Evolutionary conservation across 2,329 filamentous ascomycete genomes (phyloP).

Genomic region (Exophiala oligosperma): DNA sequence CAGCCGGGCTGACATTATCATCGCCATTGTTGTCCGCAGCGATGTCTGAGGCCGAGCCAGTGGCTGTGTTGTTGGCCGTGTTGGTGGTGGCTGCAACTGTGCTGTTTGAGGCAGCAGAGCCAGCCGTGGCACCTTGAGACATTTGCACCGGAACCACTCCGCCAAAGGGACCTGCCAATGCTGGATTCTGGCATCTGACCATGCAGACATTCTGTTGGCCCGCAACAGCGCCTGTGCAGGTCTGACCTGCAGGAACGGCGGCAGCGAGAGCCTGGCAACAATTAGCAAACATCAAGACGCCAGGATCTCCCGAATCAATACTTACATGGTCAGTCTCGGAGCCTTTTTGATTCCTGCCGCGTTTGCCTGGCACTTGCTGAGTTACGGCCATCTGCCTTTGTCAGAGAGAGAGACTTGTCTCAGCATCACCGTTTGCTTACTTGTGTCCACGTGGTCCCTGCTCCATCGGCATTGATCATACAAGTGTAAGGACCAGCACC

Average conservation of each 20-base stretch:
- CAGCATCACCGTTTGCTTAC: neutral
- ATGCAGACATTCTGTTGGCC: conserved; percentile 62
- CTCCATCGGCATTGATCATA: conserved; percentile 48
- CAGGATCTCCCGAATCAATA: neutral
- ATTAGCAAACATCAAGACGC: conserved; percentile 9
- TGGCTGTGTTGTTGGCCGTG: conserved; percentile 18
- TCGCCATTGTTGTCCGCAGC: neutral
- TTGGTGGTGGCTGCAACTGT: conserved; percentile 20
- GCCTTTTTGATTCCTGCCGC: conserved; percentile 6
- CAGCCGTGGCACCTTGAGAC: conserved; percentile 24
- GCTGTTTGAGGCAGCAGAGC: conserved; percentile 9
- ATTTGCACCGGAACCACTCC: conserved; percentile 61
- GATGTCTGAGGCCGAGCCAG: neutral
- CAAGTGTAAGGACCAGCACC: conserved; percentile 66
- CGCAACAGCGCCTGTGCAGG: conserved; percentile 61
- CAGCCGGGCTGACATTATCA: neutral
- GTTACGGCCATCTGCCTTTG: conserved; percentile 55
- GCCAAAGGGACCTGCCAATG: conserved; percentile 62
- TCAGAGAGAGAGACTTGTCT: neutral
- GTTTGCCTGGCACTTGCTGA: conserved; percentile 50
- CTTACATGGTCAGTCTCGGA: conserved; percentile 16
- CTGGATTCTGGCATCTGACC: conserved; percentile 62
- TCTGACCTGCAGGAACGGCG: conserved; percentile 55
- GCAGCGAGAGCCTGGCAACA: conserved; percentile 54
- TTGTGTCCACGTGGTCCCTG: conserved; percentile 39